Base-by-base conservation (phyloP, 176 grass and related monocot genomes). In the Hyparrhenia diplandra region DNA sequence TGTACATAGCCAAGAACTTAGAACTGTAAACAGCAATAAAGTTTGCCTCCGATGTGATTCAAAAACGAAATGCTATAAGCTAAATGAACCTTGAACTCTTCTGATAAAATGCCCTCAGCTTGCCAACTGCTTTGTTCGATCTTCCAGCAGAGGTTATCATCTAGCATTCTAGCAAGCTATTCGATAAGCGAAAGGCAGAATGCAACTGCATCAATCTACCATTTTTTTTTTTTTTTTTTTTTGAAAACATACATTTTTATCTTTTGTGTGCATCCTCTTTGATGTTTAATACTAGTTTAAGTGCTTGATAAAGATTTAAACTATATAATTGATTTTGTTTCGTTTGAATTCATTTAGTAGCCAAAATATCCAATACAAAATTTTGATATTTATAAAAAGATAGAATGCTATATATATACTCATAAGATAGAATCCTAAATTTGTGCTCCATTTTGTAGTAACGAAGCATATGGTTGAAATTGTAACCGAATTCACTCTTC, bases 1-100 rank as follows among this genome's bases (percentile, higher is more conserved):
- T 92, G 93, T 95, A 92, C 77, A 92, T 90, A 90, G 59, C 70
- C 78, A 63, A 87, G 70, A 58, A 24, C 55, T 58, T 24, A 11
- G 55, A 80, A 73, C 64, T 89, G 83, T 81, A 73, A 77, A 67
- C 85, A 29, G 25, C 43, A 87, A 92, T 89, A 87, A 89, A 69
- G 64, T 10, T 36, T 82, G 39, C 30, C 88, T 78, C 35, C 17
- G 2, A 64, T 86, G 45, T 68, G 31, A 11, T 52, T 58, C 21
- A 58, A 58, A 58, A 58, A 23, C 4, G 8, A 23, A 57, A 57
- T 23, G 10, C 54, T 57, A 10, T 57, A n/a, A 57, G 8, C 54
- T 57, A 4, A 57, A 57, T 57, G 54, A 24, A 57, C 8, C 21
- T 23, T 57, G 54, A 10, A 24, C 20, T 52, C 17, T 52, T 52